Evolutionary conservation across 2,329 filamentous ascomycete genomes (phyloP).

Genomic region (Ceratocystis variospora): DNA sequence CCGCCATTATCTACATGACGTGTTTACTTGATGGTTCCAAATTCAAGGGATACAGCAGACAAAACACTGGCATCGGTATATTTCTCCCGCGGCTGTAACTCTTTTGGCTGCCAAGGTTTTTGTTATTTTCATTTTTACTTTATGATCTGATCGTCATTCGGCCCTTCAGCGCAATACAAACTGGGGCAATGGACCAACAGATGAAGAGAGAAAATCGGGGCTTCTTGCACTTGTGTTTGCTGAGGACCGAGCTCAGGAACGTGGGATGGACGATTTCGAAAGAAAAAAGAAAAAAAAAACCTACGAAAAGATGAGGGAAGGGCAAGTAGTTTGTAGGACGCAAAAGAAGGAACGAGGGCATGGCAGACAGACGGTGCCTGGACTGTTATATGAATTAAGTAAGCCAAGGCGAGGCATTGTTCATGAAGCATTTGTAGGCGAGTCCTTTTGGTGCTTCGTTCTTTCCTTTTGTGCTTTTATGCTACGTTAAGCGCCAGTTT

Average conservation of each 20-base stretch:
- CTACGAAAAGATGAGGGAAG: not conserved
- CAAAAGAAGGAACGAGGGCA: not conserved
- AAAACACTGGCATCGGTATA: too few relatives aligned
- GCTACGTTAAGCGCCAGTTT: not conserved
- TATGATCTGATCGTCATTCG: not conserved
- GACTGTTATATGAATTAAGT: not conserved
- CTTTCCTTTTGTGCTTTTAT: not conserved
- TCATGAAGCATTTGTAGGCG: too few relatives aligned
- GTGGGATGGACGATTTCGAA: not conserved
- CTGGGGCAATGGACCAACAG: not conserved
- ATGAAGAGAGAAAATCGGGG: conserved; percentile 2
- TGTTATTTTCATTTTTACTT: not conserved
- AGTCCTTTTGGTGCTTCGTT: not conserved
- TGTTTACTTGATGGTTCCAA: too few relatives aligned
- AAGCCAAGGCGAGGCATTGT: too few relatives aligned
- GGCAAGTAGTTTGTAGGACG: not conserved
- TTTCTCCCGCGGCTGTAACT: not conserved
- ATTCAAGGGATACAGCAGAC: too few relatives aligned
- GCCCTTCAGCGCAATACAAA: not conserved
- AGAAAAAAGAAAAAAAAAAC: not conserved
- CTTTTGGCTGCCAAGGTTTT: not conserved
- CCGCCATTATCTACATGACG: too few relatives aligned
- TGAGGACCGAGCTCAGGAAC: conserved; percentile 1
- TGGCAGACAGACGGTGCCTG: not conserved
- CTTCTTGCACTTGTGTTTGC: not conserved